Evolutionary conservation across 1,139 yeast genomes (phyloP).

Genomic region (Debaryomyces nepalensis): DNA sequence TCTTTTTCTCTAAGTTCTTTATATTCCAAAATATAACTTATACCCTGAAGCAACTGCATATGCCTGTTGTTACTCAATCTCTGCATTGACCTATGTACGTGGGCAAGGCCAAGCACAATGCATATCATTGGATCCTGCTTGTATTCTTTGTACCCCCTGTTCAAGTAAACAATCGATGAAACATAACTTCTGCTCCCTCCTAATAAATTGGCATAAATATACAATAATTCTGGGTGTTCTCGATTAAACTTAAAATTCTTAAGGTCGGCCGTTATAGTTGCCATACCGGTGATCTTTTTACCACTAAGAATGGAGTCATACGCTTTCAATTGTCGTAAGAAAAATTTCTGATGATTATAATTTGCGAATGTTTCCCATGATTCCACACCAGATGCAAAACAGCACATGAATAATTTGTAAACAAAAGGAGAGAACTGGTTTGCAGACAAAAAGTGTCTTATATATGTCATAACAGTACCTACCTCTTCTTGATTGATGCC

Average conservation of each 20-base stretch:
- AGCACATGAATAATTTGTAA: constrained; percentile 66
- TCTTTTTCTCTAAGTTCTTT: constrained; percentile 47
- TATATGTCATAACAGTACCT: constrained; percentile 49
- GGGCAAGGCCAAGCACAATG: constrained; percentile 75
- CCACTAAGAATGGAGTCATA: constrained; percentile 68
- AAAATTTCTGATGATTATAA: constrained; percentile 85
- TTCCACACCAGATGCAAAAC: constrained; percentile 65
- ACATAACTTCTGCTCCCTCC: constrained; percentile 84
- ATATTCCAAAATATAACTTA: constrained; percentile 77
- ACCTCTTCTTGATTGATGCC: constrained; percentile 60
- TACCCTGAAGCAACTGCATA: constrained; percentile 83
- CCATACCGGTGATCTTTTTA: constrained; percentile 72
- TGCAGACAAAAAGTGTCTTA: constrained; percentile 65
- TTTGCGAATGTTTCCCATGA: constrained; percentile 68
- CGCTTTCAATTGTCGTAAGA: constrained; percentile 86
- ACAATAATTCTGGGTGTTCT: constrained; percentile 73
- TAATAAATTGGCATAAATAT: constrained; percentile 78
- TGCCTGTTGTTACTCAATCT: constrained; percentile 86
- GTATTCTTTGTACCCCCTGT: constrained; percentile 62
- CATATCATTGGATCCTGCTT: constrained; percentile 81
- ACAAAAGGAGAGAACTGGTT: constrained; percentile 78
- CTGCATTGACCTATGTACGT: constrained; percentile 92
- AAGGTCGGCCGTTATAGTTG: constrained; percentile 57
- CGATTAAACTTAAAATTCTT: constrained; percentile 46
- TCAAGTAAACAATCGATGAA: constrained; percentile 72